A percentile compares a stretch with the other conserved stretches of the same genome.
Conservation (phyloP, 352 stramenopile species). For the Pythium folliculosum region DNA sequence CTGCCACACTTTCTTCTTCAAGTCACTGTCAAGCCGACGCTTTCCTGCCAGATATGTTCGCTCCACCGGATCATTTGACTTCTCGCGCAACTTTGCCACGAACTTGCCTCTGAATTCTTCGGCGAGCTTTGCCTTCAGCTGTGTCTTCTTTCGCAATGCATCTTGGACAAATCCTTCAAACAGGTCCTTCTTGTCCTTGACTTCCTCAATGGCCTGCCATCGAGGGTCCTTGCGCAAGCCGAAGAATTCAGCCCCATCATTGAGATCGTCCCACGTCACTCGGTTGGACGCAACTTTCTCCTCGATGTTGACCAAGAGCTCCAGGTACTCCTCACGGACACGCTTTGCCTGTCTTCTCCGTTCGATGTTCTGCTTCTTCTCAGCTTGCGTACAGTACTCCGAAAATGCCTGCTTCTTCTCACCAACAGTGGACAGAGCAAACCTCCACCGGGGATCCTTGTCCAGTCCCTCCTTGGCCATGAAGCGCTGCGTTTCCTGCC, state of each 20-base stretch:
- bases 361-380: constrained; percentile 72
- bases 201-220: constrained; percentile 62
- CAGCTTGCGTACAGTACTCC: constrained; percentile 76
- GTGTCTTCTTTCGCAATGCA: constrained; percentile 53
- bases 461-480: constrained; percentile 60
- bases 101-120: constrained; percentile 48
- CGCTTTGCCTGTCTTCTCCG: constrained; percentile 71
- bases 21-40: constrained; percentile 45
- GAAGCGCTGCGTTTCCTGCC: constrained; percentile 65
- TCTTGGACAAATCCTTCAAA: constrained; percentile 73
- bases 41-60: constrained; percentile 27
- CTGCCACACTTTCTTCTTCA: constrained; percentile 48
- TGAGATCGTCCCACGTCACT: constrained; percentile 54
- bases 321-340: constrained; percentile 71
- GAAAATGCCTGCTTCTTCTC: constrained; percentile 87
- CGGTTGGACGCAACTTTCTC: constrained; percentile 24
- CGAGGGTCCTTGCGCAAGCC: constrained; percentile 64
- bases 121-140: constrained; percentile 40
- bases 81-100: constrained; percentile 39
- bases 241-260: constrained; percentile 48
- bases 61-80: constrained; percentile 20
- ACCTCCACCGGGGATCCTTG: constrained; percentile 68
- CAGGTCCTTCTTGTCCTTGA: constrained; percentile 67
- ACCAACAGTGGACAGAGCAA: constrained; percentile 59
- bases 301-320: constrained; percentile 62